These are phyloP conservation scores for Nicotiana tomentosiformis DNA, from an alignment of 257 asterid genomes.

Conservation along the genomic window DNA sequence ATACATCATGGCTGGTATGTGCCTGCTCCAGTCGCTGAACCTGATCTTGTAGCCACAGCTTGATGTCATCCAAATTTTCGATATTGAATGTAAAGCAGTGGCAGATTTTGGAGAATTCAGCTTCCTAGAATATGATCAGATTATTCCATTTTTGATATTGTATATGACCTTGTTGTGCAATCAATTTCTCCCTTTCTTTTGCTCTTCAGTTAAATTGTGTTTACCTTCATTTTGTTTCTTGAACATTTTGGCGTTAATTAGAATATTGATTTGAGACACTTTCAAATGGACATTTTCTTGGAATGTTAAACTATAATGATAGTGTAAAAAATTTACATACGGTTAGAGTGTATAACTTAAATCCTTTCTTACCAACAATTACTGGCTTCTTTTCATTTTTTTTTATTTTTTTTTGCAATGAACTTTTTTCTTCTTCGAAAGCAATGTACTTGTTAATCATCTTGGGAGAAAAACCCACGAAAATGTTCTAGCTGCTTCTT, in stretches of 20 bases:
- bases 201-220: neutral
- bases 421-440: no score
- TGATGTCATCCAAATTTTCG: slow-evolving; percentile 13
- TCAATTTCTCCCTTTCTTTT: neutral
- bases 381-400: neutral
- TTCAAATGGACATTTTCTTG: neutral
- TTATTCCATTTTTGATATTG: neutral
- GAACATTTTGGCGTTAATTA: neutral
- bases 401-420: no score
- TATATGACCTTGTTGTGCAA: slow-evolving; percentile 13
- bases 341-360: neutral
- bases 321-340: neutral
- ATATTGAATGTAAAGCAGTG: neutral
- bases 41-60: slow-evolving; percentile 24
- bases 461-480: no score
- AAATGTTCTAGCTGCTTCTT: neutral
- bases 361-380: neutral
- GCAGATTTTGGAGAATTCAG: neutral
- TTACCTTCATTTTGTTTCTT: neutral
- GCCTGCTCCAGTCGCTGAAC: slow-evolving; percentile 38
- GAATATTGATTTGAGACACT: neutral
- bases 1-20: slow-evolving; percentile 86
- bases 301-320: neutral
- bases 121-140: neutral
- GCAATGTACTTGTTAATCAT: no score